phyloP scores from a whole-genome alignment of 495 filamentous ascomycete genomes.

The Aspergillus biplanus region DNA sequence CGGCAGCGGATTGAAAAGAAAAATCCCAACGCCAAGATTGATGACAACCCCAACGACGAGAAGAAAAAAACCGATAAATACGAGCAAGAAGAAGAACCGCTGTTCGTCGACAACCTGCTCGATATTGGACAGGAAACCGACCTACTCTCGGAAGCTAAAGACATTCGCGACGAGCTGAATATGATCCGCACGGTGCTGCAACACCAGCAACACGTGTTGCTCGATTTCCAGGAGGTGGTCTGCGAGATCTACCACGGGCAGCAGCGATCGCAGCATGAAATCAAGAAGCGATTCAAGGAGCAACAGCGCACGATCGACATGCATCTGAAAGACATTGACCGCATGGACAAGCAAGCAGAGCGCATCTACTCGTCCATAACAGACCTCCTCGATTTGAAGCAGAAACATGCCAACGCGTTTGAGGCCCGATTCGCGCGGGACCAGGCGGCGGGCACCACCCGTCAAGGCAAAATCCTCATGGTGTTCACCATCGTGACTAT shows the following conservation, averaged over 20 bases:
- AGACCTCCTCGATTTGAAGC: slow-evolving; percentile 61
- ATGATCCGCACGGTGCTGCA: slow-evolving; percentile 68
- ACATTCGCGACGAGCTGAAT: slow-evolving; percentile 74
- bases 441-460: slow-evolving; percentile 64
- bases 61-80: slow-evolving; percentile 15
- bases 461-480: slow-evolving; percentile 75
- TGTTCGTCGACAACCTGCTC: slow-evolving; percentile 67
- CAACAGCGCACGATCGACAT: slow-evolving; percentile 64
- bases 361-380: slow-evolving; percentile 66
- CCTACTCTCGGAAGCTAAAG: slow-evolving; percentile 68
- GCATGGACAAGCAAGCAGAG: slow-evolving; percentile 71
- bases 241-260: slow-evolving; percentile 53
- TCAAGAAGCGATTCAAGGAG: slow-evolving; percentile 61
- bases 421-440: slow-evolving; percentile 71
- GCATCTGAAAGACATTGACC: slow-evolving; percentile 64
- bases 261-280: slow-evolving; percentile 50
- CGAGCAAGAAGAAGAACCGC: slow-evolving; percentile 38
- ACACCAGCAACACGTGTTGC: slow-evolving; percentile 59
- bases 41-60: slow-evolving; percentile 25
- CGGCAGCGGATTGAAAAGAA: slow-evolving; percentile 39
- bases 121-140: slow-evolving; percentile 71
- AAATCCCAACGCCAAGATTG: slow-evolving; percentile 1
- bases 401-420: slow-evolving; percentile 74
- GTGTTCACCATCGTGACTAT: slow-evolving; percentile 76
- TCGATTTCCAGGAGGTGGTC: slow-evolving; percentile 57